Evolutionary conservation across 352 stramenopile genomes (phyloP), one percentile per base, ranked within the genome.

Genomic region (Globisporangium middletonii): DNA sequence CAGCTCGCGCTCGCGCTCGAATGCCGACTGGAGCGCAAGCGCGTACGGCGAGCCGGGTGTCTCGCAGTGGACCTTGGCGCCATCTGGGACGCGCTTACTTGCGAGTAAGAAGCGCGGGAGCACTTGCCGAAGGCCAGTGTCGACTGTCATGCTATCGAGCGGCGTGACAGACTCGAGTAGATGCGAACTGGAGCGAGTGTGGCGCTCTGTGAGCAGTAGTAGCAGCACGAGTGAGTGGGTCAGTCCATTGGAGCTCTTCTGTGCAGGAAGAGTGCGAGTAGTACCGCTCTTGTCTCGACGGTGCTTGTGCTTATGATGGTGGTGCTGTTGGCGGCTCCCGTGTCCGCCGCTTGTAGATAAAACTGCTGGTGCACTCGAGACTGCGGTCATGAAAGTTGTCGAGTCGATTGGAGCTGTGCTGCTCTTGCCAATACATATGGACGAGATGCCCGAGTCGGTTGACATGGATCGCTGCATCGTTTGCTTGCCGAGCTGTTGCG

Each of bases 41-140:
- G 69, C 60, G 28, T 69, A 62, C 37, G 61, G 52, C 16, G 59
- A 60, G 7, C 59, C 52, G 6, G 63, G 63, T 3, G 47, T 50
- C 46, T 68, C 62, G 12, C 63, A 48, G 13, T 27, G 43, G 26
- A 60, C 37, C 7, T 50, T 41, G 11, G 64, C 30, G 28, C 49
- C 60, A 16, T 57, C 52, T 4, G 71, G 65, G 7, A 65, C 44
- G 28, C 42, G 53, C 50, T 57, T 58, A 44, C 50, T 81, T 68
- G 23, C 59, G 63, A 16, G 76, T 49, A 88, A 54, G 54, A 88
- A 88, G 1, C 74, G 75, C 0, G 77, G 77, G 38, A 88, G 53
- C 15, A 85, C 66, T 23, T 75, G 71, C 6, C 37, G 51, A 23
- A n/a, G 11, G 3, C 15, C 11, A 4, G 3, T 15, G 23, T 55